Conservation (phyloP, 148 eudicot genomes). For the Silene conica region DNA sequence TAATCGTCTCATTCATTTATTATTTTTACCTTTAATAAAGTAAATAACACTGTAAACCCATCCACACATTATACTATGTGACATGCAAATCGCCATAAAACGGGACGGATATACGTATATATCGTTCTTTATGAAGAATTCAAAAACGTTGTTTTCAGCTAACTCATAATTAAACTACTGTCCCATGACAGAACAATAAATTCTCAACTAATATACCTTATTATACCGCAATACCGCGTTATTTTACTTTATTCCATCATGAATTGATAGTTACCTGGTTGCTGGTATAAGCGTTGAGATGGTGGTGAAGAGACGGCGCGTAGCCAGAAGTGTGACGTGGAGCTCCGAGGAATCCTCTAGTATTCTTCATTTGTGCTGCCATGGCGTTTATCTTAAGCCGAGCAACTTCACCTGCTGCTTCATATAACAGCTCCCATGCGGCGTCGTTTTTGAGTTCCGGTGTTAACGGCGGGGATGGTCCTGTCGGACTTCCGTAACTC, state of each 20-base stretch:
- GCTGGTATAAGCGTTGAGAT: constrained; percentile 3
- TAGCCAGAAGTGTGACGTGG: constrained; percentile 14
- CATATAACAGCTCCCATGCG: constrained; percentile 45
- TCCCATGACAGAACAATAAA: too few species aligned
- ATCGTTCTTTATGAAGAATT: too few species aligned
- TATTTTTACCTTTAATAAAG: too few species aligned
- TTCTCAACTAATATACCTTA: too few species aligned
- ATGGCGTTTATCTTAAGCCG: constrained; percentile 38
- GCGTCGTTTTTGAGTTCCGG: constrained; percentile 28
- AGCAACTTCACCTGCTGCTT: constrained; percentile 51
- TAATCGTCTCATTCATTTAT: too few species aligned
- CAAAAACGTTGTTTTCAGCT: too few species aligned
- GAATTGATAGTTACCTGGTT: background rate
- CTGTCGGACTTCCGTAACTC: constrained; percentile 37
- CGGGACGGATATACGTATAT: too few species aligned
- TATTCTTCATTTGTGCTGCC: constrained; percentile 18
- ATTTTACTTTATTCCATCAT: background rate
- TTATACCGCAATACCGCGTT: too few species aligned
- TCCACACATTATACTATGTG: too few species aligned
- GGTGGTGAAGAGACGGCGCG: background rate
- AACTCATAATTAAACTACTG: too few species aligned
- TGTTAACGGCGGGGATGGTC: constrained; percentile 36
- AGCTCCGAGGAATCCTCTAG: constrained; percentile 14
- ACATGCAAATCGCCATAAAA: too few species aligned
- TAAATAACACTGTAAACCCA: too few species aligned